phyloP scores from a whole-genome alignment of 805 yeast genomes.

The Candida alai region DNA sequence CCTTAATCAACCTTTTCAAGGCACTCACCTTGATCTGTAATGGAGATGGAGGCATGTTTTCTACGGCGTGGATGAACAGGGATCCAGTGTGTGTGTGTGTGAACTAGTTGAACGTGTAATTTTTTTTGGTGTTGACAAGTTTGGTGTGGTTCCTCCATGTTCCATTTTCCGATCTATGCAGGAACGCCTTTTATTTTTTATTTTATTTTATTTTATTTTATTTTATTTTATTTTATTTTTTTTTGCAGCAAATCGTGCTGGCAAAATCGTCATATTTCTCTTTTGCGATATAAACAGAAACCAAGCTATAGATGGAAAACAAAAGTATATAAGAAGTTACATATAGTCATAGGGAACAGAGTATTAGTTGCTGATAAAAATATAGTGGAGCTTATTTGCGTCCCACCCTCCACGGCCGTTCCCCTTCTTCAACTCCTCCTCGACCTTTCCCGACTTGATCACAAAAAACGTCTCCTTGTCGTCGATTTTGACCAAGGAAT shows the following conservation, averaged over 20 bases:
- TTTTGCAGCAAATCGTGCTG: slow-evolving; percentile 1
- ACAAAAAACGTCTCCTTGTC: slow-evolving; percentile 25
- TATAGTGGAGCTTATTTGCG: slow-evolving; percentile 9
- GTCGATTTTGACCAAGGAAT: slow-evolving; percentile 44
- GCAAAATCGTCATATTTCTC: neutral
- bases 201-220: no score
- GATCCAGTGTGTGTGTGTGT: no score
- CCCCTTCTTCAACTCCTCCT: slow-evolving; percentile 14
- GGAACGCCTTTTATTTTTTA: no score
- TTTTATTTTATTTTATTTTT: no score
- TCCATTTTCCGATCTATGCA: no score
- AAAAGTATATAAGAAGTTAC: neutral
- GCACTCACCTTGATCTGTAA: slow-evolving; percentile 72
- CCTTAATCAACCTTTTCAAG: slow-evolving; percentile 63
- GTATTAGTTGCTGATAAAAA: slow-evolving; percentile 6
- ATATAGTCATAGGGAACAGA: neutral
- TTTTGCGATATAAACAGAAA: slow-evolving; percentile 1
- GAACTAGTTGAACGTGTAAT: no score
- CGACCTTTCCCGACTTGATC: slow-evolving; percentile 20
- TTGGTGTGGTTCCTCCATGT: no score
- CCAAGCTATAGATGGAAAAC: neutral
- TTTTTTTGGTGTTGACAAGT: no score
- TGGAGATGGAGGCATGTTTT: slow-evolving; percentile 61
- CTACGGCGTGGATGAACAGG: neutral
- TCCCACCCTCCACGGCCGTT: slow-evolving; percentile 24